These are phyloP conservation scores for Pittosporum tobira DNA, from an alignment of 129 eudicot species.

Conservation along the genomic window DNA sequence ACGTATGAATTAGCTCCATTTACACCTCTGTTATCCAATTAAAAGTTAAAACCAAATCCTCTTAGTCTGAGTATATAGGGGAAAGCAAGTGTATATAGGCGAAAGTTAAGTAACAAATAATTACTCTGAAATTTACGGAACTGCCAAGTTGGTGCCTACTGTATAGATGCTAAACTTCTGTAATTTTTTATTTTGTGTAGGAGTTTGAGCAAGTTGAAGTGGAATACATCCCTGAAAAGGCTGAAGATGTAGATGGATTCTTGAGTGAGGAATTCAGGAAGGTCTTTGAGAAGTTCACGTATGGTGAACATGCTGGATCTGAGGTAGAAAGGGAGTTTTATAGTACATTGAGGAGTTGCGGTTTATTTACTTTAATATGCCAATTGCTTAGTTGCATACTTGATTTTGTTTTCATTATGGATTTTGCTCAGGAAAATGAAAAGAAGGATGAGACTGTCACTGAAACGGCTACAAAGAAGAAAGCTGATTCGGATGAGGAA, in stretches of 20 bases:
- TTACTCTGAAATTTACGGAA: no score
- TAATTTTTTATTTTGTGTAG: slow-evolving; percentile 14
- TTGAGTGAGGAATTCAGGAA: slow-evolving; percentile 77
- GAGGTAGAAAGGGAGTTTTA: slow-evolving; percentile 45
- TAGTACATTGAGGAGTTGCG: background rate
- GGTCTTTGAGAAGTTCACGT: slow-evolving; percentile 75
- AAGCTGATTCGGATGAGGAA: slow-evolving; percentile 79
- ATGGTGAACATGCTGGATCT: slow-evolving; percentile 40
- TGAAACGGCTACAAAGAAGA: slow-evolving; percentile 55
- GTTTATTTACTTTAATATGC: background rate
- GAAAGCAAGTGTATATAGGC: no score
- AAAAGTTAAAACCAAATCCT: no score
- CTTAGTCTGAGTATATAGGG: no score
- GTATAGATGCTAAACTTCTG: background rate
- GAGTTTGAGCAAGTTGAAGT: slow-evolving; percentile 62
- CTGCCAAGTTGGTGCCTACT: no score
- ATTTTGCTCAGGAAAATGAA: slow-evolving; percentile 45
- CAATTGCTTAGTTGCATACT: background rate
- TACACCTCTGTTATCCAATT: no score
- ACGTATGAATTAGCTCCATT: no score
- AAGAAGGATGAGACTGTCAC: slow-evolving; percentile 53
- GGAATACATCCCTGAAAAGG: slow-evolving; percentile 78
- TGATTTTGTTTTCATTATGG: background rate
- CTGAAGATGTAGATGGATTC: slow-evolving; percentile 59
- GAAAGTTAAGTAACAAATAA: no score